Percentiles rank a stretch among this genome's conserved stretches.
phyloP scores from a whole-genome alignment of 306 rosid species.

The Albizia julibrissin region DNA sequence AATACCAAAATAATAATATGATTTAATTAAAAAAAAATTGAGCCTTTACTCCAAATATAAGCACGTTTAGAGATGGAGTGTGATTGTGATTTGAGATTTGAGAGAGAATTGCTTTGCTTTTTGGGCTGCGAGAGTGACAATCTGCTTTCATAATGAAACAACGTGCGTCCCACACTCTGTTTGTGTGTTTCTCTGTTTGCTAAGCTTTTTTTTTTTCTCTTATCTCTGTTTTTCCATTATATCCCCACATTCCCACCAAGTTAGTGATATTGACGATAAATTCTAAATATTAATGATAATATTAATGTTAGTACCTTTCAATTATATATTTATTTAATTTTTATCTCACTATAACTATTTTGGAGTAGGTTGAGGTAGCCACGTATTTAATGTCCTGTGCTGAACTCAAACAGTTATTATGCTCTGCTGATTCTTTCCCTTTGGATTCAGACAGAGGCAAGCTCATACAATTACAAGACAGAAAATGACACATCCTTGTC shows the following conservation, averaged over 20 bases:
- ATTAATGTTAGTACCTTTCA: neutral
- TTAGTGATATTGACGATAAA: too few relatives aligned
- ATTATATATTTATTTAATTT: neutral
- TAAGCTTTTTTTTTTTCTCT: neutral
- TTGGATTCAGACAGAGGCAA: neutral
- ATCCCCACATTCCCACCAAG: neutral
- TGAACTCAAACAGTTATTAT: neutral
- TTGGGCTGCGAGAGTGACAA: conserved; percentile 29
- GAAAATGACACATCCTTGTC: neutral
- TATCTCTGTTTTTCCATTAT: conserved; percentile 8
- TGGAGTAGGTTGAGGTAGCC: neutral
- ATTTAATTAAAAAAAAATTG: neutral
- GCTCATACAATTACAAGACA: neutral
- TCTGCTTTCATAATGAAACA: conserved; percentile 40
- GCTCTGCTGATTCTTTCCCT: neutral
- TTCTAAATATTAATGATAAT: neutral
- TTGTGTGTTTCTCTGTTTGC: neutral
- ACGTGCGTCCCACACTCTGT: conserved; percentile 30
- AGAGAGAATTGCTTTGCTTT: neutral
- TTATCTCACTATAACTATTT: neutral
- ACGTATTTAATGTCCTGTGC: neutral
- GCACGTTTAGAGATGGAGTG: neutral
- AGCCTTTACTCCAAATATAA: neutral
- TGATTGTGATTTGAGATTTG: neutral
- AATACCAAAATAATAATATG: conserved; percentile 16